Percentiles rank a stretch among this genome's conserved stretches.
Evolutionary conservation across 169 alveolate species (phyloP).

Genomic region (Cryptosporidium sp.): DNA sequence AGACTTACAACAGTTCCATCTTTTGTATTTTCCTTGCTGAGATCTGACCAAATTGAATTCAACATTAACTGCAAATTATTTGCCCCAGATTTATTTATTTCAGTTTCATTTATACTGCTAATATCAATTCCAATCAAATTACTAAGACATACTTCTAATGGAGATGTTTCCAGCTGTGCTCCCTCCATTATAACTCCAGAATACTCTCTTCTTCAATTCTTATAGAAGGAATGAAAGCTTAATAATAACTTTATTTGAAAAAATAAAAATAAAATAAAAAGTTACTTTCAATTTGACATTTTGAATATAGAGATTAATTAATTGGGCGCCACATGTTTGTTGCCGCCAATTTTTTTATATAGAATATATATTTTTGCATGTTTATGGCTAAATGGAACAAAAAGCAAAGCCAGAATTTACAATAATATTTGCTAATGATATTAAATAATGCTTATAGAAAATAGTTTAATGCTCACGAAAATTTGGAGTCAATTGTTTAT

Average conservation of each 20-base stretch:
- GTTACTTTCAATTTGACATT: slow-evolving; percentile 5
- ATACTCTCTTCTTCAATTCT: not conserved
- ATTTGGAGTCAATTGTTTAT: too few species aligned
- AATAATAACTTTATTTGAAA: not conserved
- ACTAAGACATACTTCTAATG: slow-evolving; percentile 61
- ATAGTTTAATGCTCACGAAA: too few species aligned
- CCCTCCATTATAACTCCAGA: slow-evolving; percentile 3
- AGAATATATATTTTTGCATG: not conserved
- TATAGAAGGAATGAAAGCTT: not conserved
- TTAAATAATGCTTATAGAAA: too few species aligned
- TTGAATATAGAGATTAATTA: not conserved
- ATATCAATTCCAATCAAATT: slow-evolving; percentile 50
- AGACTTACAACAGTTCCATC: slow-evolving; percentile 47
- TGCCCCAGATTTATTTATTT: slow-evolving; percentile 26
- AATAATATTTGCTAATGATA: too few species aligned
- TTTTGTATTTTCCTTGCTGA: slow-evolving; percentile 46
- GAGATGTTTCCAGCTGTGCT: slow-evolving; percentile 4
- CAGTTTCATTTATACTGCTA: slow-evolving; percentile 9
- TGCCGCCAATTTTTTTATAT: not conserved
- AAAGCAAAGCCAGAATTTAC: too few species aligned
- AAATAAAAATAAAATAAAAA: not conserved
- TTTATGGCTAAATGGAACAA: too few species aligned
- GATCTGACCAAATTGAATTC: slow-evolving; percentile 33
- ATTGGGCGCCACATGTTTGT: not conserved
- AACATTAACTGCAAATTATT: slow-evolving; percentile 55